phyloP scores from a whole-genome alignment of 2,329 filamentous ascomycete species.

The Penicillium sp. region DNA sequence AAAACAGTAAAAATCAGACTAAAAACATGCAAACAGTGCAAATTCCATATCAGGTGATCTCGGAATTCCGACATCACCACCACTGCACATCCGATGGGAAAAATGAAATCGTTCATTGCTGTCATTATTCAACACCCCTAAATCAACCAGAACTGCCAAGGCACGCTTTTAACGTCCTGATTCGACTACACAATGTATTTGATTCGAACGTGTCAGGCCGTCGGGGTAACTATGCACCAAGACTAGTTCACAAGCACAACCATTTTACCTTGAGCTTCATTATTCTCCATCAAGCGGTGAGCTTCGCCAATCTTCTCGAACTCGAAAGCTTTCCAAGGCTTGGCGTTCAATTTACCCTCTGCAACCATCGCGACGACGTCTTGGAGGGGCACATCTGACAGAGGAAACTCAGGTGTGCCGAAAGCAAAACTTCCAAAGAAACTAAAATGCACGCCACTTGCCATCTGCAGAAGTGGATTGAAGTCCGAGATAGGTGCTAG shows the following conservation, averaged over 20 bases:
- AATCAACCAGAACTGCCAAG: too few relatives aligned
- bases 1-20: too few relatives aligned
- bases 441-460: conserved; percentile 44
- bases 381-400: conserved; percentile 2
- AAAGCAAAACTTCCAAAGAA: conserved; percentile 43
- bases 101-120: too few relatives aligned
- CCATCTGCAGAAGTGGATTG: conserved; percentile 45
- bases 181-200: too few relatives aligned
- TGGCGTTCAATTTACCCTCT: neutral
- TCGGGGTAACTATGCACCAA: too few relatives aligned
- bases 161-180: too few relatives aligned
- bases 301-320: conserved; percentile 2
- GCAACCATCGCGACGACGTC: neutral
- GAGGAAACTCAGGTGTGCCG: conserved; percentile 11
- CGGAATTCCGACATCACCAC: too few relatives aligned
- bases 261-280: conserved; percentile 1
- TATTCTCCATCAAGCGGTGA: neutral
- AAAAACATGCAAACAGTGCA: too few relatives aligned
- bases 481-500: conserved; percentile 39
- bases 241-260: conserved; percentile 3
- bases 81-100: too few relatives aligned
- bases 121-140: too few relatives aligned
- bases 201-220: too few relatives aligned
- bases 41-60: too few relatives aligned
- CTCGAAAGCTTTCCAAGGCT: neutral